Percentiles rank a stretch among this genome's conserved stretches.
These are phyloP conservation scores for Ceratobasidium sp. DNA, from an alignment of 1,284 basidiomycete species.

Conservation along the genomic window DNA sequence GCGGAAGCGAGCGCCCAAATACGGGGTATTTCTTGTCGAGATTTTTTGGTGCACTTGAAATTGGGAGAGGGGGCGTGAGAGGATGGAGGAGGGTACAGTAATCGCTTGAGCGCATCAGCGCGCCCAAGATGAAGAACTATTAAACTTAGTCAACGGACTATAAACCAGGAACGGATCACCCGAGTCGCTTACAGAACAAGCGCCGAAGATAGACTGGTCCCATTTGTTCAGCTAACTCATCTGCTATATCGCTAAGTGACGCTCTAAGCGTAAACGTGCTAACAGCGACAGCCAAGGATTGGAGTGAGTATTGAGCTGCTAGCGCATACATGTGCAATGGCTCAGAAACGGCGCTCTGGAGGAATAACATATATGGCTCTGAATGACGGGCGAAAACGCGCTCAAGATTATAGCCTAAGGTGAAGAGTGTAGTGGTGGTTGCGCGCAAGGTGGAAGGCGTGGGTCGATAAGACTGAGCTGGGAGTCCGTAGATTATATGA, in stretches of 20 bases:
- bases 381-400: conserved; percentile 32
- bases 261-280: conserved; percentile 74
- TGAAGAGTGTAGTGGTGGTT: conserved; percentile 27
- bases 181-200: conserved; percentile 61
- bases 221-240: conserved; percentile 71
- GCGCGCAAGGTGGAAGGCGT: conserved; percentile 40
- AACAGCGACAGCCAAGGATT: conserved; percentile 71
- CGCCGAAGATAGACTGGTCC: conserved; percentile 73
- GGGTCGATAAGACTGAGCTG: conserved; percentile 44
- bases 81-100: conserved; percentile 65
- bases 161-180: not conserved
- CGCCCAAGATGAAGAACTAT: conserved; percentile 67
- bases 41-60: not conserved
- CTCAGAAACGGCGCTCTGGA: conserved; percentile 65
- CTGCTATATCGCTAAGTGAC: conserved; percentile 68
- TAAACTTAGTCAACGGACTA: not conserved
- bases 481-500: conserved; percentile 48
- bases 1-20: conserved; percentile 40
- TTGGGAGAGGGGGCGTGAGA: conserved; percentile 14
- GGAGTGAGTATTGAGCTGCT: conserved; percentile 68
- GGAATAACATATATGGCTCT: conserved; percentile 42
- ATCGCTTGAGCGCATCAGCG: conserved; percentile 63
- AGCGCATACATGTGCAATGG: conserved; percentile 73
- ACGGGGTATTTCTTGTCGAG: conserved; percentile 7
- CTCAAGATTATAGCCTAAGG: conserved; percentile 41